Conservation (phyloP, 2,329 filamentous ascomycete species). For the Epichloe sylvatica region DNA sequence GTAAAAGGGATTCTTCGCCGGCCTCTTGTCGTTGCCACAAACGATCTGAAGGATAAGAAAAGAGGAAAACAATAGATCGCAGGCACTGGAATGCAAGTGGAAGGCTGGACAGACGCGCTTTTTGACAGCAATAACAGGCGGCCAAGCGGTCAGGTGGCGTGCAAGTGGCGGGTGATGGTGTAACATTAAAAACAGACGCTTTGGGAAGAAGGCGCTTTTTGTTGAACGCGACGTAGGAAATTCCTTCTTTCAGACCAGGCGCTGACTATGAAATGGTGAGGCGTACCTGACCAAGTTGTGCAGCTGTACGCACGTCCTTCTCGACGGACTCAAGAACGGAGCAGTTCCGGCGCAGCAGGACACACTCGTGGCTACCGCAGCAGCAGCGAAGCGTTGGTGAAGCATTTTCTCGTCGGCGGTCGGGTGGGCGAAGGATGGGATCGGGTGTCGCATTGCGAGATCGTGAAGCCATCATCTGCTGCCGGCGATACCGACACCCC, state of each 20-base stretch:
- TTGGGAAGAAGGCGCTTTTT: not conserved
- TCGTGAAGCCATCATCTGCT: conserved; percentile 4
- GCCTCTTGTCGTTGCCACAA: not conserved
- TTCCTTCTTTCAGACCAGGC: not conserved
- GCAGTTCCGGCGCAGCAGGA: conserved; percentile 69
- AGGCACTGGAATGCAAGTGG: conserved; percentile 4
- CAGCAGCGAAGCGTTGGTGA: conserved; percentile 51
- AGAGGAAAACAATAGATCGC: not conserved
- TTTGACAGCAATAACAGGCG: not conserved
- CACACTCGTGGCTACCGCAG: conserved; percentile 69
- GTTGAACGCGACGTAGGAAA: not conserved
- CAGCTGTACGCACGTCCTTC: conserved; percentile 74
- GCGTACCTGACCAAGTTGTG: conserved; percentile 80
- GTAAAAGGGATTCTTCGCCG: not conserved
- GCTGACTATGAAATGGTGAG: not conserved
- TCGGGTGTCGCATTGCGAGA: conserved; percentile 4
- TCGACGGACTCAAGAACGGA: conserved; percentile 67
- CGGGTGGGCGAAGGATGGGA: conserved; percentile 11
- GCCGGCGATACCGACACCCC: conserved; percentile 5
- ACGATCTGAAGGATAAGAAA: not conserved
- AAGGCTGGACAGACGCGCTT: not conserved
- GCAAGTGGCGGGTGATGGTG: not conserved
- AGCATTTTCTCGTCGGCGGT: conserved; percentile 11
- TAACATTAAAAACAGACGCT: too few species aligned
- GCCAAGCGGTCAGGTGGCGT: not conserved